Percentiles rank a stretch among this genome's conserved stretches.
phyloP scores from a whole-genome alignment of 352 stramenopile genomes.

The Aphanomyces astaci region DNA sequence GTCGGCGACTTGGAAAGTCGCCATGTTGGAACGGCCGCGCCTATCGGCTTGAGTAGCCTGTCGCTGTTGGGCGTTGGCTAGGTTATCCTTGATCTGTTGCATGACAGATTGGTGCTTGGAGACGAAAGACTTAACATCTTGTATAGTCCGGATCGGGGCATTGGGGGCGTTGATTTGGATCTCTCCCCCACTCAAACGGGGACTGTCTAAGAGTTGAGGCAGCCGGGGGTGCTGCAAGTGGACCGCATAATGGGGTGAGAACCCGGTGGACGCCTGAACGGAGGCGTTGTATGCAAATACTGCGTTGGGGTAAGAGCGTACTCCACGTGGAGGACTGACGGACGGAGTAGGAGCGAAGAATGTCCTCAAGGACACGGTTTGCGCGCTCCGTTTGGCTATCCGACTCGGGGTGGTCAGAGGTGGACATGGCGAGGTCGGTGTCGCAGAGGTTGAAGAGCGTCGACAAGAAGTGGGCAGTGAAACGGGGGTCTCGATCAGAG shows the following conservation, averaged over 20 bases:
- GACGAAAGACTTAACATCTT: background rate
- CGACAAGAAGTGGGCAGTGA: conserved; percentile 25
- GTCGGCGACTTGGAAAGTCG: background rate
- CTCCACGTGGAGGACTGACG: background rate
- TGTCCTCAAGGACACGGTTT: background rate
- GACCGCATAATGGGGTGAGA: background rate
- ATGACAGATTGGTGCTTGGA: background rate
- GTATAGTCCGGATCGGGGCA: background rate
- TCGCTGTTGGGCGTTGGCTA: background rate
- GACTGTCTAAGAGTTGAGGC: background rate
- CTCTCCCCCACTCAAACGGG: background rate
- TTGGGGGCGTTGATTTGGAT: background rate
- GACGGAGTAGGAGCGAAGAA: background rate
- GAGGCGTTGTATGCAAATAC: background rate
- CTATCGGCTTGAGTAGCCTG: background rate
- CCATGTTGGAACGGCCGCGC: background rate
- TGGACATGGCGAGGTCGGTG: conserved; percentile 19
- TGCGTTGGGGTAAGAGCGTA: background rate
- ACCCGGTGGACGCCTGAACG: background rate
- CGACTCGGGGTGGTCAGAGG: conserved; percentile 19
- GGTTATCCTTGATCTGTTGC: background rate
- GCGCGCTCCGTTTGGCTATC: conserved; percentile 23
- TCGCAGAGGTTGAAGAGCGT: conserved; percentile 17
- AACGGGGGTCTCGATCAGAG: conserved; percentile 24
- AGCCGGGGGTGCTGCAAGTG: background rate